Evolutionary conservation across 164 flowering plant genomes (phyloP).

Genomic region (Macadamia tetraphylla): DNA sequence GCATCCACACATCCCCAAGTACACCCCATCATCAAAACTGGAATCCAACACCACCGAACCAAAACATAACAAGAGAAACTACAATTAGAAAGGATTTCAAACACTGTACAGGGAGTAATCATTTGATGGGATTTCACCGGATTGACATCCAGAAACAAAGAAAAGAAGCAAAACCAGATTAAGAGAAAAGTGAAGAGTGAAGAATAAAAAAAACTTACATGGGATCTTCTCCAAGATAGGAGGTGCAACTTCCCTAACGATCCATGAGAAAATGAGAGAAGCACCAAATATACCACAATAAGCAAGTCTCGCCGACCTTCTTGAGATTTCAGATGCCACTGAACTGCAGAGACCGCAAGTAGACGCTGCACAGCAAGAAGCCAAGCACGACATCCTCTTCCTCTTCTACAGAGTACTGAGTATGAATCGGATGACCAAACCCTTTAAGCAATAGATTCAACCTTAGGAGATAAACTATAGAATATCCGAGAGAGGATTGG

Average conservation of each 20-base stretch:
- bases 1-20: no score
- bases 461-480: no score
- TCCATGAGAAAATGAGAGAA: slow-evolving; percentile 59
- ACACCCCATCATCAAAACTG: no score
- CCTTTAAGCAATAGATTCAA: no score
- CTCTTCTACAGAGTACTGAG: neutral
- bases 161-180: slow-evolving; percentile 2
- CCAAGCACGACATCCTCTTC: slow-evolving; percentile 50
- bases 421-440: no score
- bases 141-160: slow-evolving; percentile 40
- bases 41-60: neutral
- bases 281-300: slow-evolving; percentile 71
- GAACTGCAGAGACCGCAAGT: slow-evolving; percentile 65
- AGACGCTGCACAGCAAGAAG: slow-evolving; percentile 45
- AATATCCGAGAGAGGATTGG: no score
- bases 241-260: slow-evolving; percentile 52
- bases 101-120: neutral
- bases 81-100: neutral
- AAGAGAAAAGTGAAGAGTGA: neutral
- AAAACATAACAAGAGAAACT: neutral
- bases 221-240: slow-evolving; percentile 58
- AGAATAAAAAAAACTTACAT: slow-evolving; percentile 29
- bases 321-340: slow-evolving; percentile 60
- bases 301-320: slow-evolving; percentile 54
- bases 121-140: no score